These are phyloP conservation scores for Termitomyces sp. DNA, from an alignment of 768 basidiomycete species.

Conservation along the genomic window DNA sequence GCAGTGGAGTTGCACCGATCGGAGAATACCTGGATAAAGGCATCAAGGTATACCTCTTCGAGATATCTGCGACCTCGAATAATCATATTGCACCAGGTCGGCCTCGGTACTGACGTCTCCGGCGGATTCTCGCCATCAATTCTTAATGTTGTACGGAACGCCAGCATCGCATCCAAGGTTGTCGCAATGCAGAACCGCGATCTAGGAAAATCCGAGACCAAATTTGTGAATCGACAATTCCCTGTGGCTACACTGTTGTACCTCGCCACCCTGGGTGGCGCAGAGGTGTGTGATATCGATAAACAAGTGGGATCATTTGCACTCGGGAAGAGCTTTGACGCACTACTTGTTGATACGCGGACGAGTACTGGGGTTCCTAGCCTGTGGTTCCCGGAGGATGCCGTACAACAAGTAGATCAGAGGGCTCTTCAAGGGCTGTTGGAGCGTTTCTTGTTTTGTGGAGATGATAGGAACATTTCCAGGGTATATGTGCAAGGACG, in stretches of 20 bases:
- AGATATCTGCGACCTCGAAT: not conserved
- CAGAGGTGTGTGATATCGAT: constrained; percentile 72
- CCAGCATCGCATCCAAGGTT: constrained; percentile 80
- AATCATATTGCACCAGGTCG: constrained; percentile 55
- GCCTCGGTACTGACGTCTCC: constrained; percentile 91
- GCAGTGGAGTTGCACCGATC: constrained; percentile 80
- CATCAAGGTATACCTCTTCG: constrained; percentile 60
- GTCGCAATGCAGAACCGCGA: constrained; percentile 41
- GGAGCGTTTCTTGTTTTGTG: constrained; percentile 84
- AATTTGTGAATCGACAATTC: constrained; percentile 60
- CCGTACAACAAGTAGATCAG: constrained; percentile 24
- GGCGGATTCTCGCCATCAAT: constrained; percentile 87
- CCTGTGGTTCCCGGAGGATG: constrained; percentile 47
- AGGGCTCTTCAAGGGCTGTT: constrained; percentile 40
- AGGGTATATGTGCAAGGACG: constrained; percentile 83
- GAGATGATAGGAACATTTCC: constrained; percentile 81
- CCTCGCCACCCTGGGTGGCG: constrained; percentile 91
- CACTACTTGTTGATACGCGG: constrained; percentile 65
- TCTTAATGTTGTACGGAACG: constrained; percentile 67
- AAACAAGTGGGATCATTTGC: constrained; percentile 72
- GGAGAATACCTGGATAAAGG: constrained; percentile 78
- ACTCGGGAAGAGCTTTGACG: constrained; percentile 87
- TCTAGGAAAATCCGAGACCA: not conserved
- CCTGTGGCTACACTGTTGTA: constrained; percentile 75
- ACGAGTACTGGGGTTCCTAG: constrained; percentile 50